Evolutionary conservation across 352 stramenopile species (phyloP).

Genomic region (Phytopythium sindhum): DNA sequence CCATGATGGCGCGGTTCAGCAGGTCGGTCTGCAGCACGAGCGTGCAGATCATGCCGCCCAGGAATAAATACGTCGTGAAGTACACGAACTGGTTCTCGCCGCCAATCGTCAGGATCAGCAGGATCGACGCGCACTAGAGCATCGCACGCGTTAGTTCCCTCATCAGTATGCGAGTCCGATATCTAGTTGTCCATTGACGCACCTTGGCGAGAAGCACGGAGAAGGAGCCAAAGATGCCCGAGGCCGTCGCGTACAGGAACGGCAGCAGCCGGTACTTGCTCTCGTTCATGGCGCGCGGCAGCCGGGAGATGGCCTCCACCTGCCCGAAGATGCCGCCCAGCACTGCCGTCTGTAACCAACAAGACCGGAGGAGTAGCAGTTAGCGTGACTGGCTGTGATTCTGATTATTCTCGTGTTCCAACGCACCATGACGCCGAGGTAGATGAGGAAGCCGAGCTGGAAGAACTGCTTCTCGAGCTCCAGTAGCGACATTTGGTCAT

Average conservation of each 20-base stretch:
- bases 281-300: slow-evolving; percentile 51
- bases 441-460: slow-evolving; percentile 72
- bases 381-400: neutral
- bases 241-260: slow-evolving; percentile 80
- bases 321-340: slow-evolving; percentile 69
- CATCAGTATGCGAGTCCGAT: neutral
- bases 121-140: slow-evolving; percentile 64
- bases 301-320: slow-evolving; percentile 56
- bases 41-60: slow-evolving; percentile 77
- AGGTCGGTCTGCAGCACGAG: slow-evolving; percentile 82
- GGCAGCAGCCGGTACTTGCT: slow-evolving; percentile 61
- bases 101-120: slow-evolving; percentile 74
- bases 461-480: slow-evolving; percentile 83
- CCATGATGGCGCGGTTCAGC: slow-evolving; percentile 84
- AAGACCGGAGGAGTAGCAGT: neutral
- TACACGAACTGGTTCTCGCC: slow-evolving; percentile 85
- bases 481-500: slow-evolving; percentile 71
- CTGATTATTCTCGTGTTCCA: neutral
- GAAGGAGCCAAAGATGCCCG: slow-evolving; percentile 81
- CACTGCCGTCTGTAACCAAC: slow-evolving; percentile 40
- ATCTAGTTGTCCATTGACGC: neutral
- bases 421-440: slow-evolving; percentile 71
- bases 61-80: slow-evolving; percentile 82
- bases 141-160: slow-evolving; percentile 1
- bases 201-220: slow-evolving; percentile 82